A percentile compares a stretch with the other conserved stretches of the same genome.
Evolutionary conservation across 306 rosid species (phyloP).

Genomic region (Cicer pinnatifidum): DNA sequence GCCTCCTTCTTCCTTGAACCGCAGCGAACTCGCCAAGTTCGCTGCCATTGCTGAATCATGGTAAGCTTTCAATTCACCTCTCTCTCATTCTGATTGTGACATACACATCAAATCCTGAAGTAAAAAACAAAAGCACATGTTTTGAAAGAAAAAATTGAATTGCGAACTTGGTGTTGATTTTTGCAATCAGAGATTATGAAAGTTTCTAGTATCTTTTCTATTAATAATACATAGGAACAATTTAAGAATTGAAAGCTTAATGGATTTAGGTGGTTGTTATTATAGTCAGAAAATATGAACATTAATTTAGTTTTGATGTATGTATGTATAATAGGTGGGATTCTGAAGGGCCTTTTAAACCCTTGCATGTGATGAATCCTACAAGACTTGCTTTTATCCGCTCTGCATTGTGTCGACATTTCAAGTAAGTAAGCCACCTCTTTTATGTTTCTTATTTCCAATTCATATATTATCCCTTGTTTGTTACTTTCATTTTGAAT

Average conservation of each 20-base stretch:
- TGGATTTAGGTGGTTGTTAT: not conserved
- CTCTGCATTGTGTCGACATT: constrained; percentile 82
- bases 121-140: no score
- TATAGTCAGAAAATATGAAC: constrained; percentile 14
- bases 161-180: constrained; percentile 11
- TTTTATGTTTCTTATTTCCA: not conserved
- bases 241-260: not conserved
- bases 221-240: not conserved
- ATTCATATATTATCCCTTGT: not conserved
- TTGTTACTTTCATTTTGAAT: constrained; percentile 15
- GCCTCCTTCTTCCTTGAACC: constrained; percentile 64
- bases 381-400: constrained; percentile 83
- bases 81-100: not conserved
- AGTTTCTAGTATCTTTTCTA: constrained; percentile 1
- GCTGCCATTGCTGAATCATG: constrained; percentile 76
- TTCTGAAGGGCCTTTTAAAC: constrained; percentile 89
- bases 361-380: constrained; percentile 92
- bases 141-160: not conserved
- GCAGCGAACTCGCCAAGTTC: constrained; percentile 71
- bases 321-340: constrained; percentile 73
- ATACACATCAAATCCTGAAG: not conserved
- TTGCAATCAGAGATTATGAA: constrained; percentile 15
- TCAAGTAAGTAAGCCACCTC: constrained; percentile 63
- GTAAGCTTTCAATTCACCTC: constrained; percentile 45
- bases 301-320: not conserved